phyloP scores from a whole-genome alignment of 306 rosid species.

The Spatholobus suberectus region DNA sequence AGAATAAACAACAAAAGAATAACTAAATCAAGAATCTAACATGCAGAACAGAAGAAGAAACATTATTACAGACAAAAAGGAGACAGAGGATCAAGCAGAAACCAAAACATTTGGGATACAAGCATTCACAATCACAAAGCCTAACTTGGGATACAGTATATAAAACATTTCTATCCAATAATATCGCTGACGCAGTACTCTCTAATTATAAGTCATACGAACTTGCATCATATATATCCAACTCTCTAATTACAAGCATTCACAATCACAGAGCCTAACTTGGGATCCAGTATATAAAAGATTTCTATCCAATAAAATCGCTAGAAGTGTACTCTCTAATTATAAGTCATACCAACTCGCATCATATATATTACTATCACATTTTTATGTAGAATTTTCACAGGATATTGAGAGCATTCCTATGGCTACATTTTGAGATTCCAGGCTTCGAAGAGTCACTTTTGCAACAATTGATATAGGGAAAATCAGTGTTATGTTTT shows the following conservation, averaged over 20 bases:
- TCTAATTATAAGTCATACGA: too few relatives aligned
- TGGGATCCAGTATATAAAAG: neutral
- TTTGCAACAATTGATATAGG: neutral
- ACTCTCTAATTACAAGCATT: neutral
- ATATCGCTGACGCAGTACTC: too few relatives aligned
- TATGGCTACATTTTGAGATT: neutral
- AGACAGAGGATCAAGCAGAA: too few relatives aligned
- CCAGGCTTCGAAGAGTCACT: neutral
- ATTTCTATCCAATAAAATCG: neutral
- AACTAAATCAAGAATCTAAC: too few relatives aligned
- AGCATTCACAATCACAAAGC: too few relatives aligned
- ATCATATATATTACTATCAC: slow-evolving; percentile 1
- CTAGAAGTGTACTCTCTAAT: neutral
- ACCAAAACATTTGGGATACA: neutral
- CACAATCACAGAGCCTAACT: neutral
- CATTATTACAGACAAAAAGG: too few relatives aligned
- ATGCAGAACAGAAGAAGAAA: too few relatives aligned
- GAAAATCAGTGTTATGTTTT: neutral
- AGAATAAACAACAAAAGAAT: too few relatives aligned
- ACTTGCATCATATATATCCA: too few relatives aligned
- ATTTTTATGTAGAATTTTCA: neutral
- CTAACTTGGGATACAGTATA: too few relatives aligned
- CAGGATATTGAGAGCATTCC: neutral
- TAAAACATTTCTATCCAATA: too few relatives aligned
- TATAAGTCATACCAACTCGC: neutral